phyloP scores from a whole-genome alignment of 2,329 filamentous ascomycete species.

The Calcarisporium arbuscula region DNA sequence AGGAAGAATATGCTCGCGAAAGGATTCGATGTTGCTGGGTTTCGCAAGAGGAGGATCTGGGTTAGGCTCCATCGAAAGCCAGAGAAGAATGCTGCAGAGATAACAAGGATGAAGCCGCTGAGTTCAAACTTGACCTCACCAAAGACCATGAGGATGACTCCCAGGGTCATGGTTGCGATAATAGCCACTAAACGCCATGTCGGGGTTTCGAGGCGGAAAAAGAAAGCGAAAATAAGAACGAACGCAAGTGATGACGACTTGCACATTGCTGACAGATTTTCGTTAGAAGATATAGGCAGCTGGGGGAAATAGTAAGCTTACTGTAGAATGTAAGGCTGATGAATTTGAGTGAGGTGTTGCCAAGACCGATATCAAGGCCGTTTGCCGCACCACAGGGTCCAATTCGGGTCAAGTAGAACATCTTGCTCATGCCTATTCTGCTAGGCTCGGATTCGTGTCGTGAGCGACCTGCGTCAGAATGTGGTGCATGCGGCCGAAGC shows the following conservation, averaged over 20 bases:
- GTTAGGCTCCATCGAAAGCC: constrained; percentile 99
- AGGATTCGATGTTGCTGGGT: constrained; percentile 91
- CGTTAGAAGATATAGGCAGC: constrained; percentile 15
- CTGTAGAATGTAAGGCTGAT: constrained; percentile 96
- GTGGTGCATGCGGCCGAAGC: constrained; percentile 59
- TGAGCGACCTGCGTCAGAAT: constrained; percentile 44
- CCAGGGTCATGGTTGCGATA: constrained; percentile 84
- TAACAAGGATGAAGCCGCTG: constrained; percentile 85
- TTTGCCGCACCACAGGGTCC: constrained; percentile 89
- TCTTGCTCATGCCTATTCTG: constrained; percentile 68
- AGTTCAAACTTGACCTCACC: constrained; percentile 87
- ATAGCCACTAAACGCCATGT: constrained; percentile 82
- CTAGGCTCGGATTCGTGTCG: constrained; percentile 48
- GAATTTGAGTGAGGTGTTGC: constrained; percentile 92
- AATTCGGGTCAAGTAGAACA: constrained; percentile 89
- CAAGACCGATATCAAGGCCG: constrained; percentile 89
- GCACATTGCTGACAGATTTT: constrained; percentile 67
- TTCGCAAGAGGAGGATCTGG: constrained; percentile 87
- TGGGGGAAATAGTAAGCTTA: constrained; percentile 31
- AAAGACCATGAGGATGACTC: constrained; percentile 97
- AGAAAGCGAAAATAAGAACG: constrained; percentile 88
- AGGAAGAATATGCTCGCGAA: constrained; percentile 97
- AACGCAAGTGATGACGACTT: constrained; percentile 96
- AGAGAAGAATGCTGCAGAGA: constrained; percentile 88
- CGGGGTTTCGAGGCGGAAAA: constrained; percentile 84